Conservation (phyloP, 2,329 filamentous ascomycete species). For the Ophiocordyceps polyrhachis-furcata region DNA sequence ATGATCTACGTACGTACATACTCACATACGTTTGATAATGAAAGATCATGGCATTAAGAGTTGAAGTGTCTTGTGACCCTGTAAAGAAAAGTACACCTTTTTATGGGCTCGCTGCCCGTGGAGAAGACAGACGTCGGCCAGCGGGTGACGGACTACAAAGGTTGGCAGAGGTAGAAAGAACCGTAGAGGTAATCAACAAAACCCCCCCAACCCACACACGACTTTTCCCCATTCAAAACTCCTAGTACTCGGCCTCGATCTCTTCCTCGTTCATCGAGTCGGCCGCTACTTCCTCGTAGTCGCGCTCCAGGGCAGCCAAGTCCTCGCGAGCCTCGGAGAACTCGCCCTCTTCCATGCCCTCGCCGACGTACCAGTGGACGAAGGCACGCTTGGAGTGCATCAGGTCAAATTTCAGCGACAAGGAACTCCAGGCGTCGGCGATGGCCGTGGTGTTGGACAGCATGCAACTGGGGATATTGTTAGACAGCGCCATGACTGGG, state of each 20-base stretch:
- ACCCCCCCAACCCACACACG: slow-evolving; percentile 2
- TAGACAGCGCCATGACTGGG: slow-evolving; percentile 3
- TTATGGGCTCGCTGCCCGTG: slow-evolving; percentile 3
- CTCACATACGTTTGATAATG: too few species aligned
- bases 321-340: slow-evolving; percentile 99
- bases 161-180: slow-evolving; percentile 9
- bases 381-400: slow-evolving; percentile 99
- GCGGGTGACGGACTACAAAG: slow-evolving; percentile 8
- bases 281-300: slow-evolving; percentile 96
- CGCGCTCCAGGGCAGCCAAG: slow-evolving; percentile 88
- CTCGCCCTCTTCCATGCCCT: slow-evolving; percentile 99
- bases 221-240: slow-evolving; percentile 2
- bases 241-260: slow-evolving; percentile 79
- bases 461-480: slow-evolving; percentile 54
- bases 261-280: slow-evolving; percentile 84
- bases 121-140: background rate
- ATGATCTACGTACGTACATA: too few species aligned
- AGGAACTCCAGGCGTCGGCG: slow-evolving; percentile 89
- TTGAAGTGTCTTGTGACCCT: slow-evolving; percentile 16
- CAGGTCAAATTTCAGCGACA: slow-evolving; percentile 97
- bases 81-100: slow-evolving; percentile 20
- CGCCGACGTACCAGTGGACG: slow-evolving; percentile 99
- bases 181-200: slow-evolving; percentile 2
- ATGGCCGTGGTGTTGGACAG: slow-evolving; percentile 97
- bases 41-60: slow-evolving; percentile 16